phyloP scores from a whole-genome alignment of 805 yeast species.

The Starmerella etchellsii region DNA sequence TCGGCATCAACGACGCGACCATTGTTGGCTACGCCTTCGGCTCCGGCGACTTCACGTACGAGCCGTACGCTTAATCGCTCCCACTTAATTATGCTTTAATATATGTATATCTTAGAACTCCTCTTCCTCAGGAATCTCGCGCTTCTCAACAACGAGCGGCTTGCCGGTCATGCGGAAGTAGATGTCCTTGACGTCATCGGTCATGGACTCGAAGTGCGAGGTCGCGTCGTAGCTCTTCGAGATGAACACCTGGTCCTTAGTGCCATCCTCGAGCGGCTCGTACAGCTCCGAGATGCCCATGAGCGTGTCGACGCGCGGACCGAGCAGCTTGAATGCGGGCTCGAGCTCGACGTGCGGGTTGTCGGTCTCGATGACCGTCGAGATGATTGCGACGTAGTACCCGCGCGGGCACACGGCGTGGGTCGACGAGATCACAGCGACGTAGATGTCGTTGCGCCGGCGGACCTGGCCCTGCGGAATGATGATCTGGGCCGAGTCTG shows the following conservation, averaged over 20 bases:
- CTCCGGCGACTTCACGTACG: slow-evolving; percentile 14
- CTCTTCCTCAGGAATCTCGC: slow-evolving; percentile 52
- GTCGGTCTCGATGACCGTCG: slow-evolving; percentile 88
- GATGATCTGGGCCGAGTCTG: slow-evolving; percentile 84
- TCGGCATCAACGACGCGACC: slow-evolving; percentile 9
- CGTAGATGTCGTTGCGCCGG: slow-evolving; percentile 85
- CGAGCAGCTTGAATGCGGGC: slow-evolving; percentile 84
- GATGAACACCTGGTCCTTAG: slow-evolving; percentile 60
- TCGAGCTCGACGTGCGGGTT: slow-evolving; percentile 84
- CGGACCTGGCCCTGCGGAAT: slow-evolving; percentile 93
- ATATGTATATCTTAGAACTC: no score
- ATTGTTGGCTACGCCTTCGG: slow-evolving; percentile 16
- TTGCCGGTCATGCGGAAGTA: slow-evolving; percentile 86
- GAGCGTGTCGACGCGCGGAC: slow-evolving; percentile 63
- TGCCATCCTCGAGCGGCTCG: slow-evolving; percentile 78
- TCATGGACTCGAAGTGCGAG: slow-evolving; percentile 89
- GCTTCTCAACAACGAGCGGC: slow-evolving; percentile 73
- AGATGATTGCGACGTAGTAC: slow-evolving; percentile 81
- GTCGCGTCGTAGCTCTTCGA: slow-evolving; percentile 88
- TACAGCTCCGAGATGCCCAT: slow-evolving; percentile 89
- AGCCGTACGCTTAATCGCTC: slow-evolving; percentile 2
- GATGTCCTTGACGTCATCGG: slow-evolving; percentile 92
- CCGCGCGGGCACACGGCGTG: slow-evolving; percentile 87
- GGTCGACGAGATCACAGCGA: slow-evolving; percentile 77
- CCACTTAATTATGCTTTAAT: no score